phyloP scores from a whole-genome alignment of 192 early-diverging fungal genomes.

The Coemansia sp. region DNA sequence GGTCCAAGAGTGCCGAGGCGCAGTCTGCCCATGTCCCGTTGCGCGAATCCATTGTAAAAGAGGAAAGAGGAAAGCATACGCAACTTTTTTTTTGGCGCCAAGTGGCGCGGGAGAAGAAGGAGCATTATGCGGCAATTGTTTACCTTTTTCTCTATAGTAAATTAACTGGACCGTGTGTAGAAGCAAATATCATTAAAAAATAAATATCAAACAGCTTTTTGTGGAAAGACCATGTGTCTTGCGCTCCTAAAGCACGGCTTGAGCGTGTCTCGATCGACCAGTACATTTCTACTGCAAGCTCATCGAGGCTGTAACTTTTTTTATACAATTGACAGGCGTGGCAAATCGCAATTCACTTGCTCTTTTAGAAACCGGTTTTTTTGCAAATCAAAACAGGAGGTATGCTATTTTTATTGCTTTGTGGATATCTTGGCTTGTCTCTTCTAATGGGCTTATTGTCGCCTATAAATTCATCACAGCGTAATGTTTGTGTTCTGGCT shows the following conservation, averaged over 20 bases:
- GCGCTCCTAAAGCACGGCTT: neutral
- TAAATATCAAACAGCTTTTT: neutral
- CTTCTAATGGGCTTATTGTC: neutral
- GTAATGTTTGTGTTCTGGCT: neutral
- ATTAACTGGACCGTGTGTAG: neutral
- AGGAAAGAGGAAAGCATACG: constrained; percentile 1
- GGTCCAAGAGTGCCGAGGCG: neutral
- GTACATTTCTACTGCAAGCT: neutral
- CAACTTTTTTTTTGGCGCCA: neutral
- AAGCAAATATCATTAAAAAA: neutral
- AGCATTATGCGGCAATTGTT: constrained; percentile 4
- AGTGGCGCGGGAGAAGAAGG: neutral
- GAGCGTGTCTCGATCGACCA: neutral
- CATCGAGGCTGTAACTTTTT: neutral
- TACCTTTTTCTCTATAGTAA: constrained; percentile 1
- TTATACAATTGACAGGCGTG: neutral
- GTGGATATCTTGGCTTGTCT: neutral
- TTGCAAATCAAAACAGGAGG: constrained; percentile 3
- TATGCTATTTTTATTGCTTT: neutral
- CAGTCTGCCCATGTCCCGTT: neutral
- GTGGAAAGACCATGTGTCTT: constrained; percentile 1
- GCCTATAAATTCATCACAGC: neutral
- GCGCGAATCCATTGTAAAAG: constrained; percentile 4
- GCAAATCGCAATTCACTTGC: neutral
- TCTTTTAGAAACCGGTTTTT: neutral